Evolutionary conservation across 148 eudicot species (phyloP).

Genomic region (Amaranthus palmeri): DNA sequence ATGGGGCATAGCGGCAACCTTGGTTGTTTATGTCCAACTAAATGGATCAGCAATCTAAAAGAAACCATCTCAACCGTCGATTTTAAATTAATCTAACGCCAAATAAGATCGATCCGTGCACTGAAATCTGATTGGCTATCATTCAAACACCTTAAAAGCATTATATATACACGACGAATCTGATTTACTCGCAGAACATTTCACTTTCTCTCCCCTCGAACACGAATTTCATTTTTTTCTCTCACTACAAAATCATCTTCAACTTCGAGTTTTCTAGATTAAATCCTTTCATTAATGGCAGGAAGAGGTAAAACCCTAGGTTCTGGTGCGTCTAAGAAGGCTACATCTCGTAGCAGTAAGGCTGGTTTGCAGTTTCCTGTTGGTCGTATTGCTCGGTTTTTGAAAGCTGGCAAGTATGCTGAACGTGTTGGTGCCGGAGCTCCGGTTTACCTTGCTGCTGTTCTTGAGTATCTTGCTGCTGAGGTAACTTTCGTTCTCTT

Average conservation of each 20-base stretch:
- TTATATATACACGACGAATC: slow-evolving; percentile 24
- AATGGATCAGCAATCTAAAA: background rate
- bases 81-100: slow-evolving; percentile 36
- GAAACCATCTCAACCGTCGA: slow-evolving; percentile 16
- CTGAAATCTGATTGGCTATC: slow-evolving; percentile 34
- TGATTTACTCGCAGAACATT: background rate
- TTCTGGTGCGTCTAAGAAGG: slow-evolving; percentile 67
- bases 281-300: slow-evolving; percentile 36
- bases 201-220: background rate
- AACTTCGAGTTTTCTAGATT: background rate
- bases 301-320: slow-evolving; percentile 85
- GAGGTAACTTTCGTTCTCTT: slow-evolving; percentile 39
- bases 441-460: slow-evolving; percentile 85
- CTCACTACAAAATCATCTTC: background rate
- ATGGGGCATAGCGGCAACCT: too few relatives aligned
- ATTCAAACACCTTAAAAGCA: slow-evolving; percentile 3
- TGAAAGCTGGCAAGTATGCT: slow-evolving; percentile 86
- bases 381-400: slow-evolving; percentile 74
- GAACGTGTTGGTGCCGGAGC: slow-evolving; percentile 93
- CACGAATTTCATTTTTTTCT: background rate
- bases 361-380: slow-evolving; percentile 89
- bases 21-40: too few relatives aligned
- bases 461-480: slow-evolving; percentile 84
- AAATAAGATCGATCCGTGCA: slow-evolving; percentile 30
- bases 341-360: slow-evolving; percentile 72